These are phyloP conservation scores for Suhomyces taliae DNA, from an alignment of 1,139 yeast genomes.

Conservation along the genomic window DNA sequence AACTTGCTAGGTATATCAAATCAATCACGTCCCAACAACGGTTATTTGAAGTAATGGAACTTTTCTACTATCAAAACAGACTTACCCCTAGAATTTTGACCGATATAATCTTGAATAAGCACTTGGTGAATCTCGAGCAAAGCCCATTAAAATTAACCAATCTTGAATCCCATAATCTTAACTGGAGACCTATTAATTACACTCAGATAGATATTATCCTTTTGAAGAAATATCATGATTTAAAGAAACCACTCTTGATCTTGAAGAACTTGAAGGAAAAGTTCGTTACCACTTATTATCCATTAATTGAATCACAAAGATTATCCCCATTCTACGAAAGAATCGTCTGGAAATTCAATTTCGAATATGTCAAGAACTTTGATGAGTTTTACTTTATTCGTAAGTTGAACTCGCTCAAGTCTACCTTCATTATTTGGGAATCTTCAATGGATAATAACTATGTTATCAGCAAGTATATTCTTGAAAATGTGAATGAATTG, in stretches of 20 bases:
- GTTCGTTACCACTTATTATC: conserved; percentile 27
- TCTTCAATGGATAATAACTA: conserved; percentile 22
- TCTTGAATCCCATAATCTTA: conserved; percentile 9
- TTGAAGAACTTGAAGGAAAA: conserved; percentile 31
- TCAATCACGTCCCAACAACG: conserved; percentile 23
- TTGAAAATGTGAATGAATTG: conserved; percentile 16
- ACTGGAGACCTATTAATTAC: conserved; percentile 19
- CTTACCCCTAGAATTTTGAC: conserved; percentile 28
- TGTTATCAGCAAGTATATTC: conserved; percentile 19
- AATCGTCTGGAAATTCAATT: conserved; percentile 43
- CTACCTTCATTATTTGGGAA: conserved; percentile 46
- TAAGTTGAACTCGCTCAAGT: conserved; percentile 22
- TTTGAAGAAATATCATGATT: conserved; percentile 37
- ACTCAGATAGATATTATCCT: conserved; percentile 31
- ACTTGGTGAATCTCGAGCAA: conserved; percentile 21
- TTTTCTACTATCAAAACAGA: conserved; percentile 28
- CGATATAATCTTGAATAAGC: conserved; percentile 30
- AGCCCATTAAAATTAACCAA: conserved; percentile 21
- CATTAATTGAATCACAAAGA: conserved; percentile 23
- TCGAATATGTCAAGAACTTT: conserved; percentile 31
- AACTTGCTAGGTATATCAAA: conserved; percentile 23
- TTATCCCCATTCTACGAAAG: conserved; percentile 43
- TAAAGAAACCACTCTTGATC: conserved; percentile 33
- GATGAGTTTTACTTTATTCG: conserved; percentile 29
- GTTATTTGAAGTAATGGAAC: conserved; percentile 28